phyloP scores from a whole-genome alignment of 495 filamentous ascomycete species.

The Immersiella caudata region DNA sequence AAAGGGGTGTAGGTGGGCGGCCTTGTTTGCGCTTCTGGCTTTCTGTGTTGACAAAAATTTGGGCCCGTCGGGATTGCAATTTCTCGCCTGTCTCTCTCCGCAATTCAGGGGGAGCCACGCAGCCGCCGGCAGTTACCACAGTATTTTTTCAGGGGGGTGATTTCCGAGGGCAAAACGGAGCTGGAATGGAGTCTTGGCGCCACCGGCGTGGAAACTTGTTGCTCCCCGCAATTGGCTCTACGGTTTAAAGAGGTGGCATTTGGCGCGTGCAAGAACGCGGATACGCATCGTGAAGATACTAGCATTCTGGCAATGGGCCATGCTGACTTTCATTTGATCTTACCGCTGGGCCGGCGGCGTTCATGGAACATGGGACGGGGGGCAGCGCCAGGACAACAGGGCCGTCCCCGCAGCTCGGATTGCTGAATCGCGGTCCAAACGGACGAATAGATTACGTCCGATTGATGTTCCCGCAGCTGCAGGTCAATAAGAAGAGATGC shows the following conservation, averaged over 20 bases:
- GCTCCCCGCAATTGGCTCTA: constrained; percentile 5
- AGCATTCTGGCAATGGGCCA: neutral
- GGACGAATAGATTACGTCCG: neutral
- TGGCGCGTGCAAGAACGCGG: neutral
- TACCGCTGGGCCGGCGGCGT: neutral
- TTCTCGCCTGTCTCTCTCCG: constrained; percentile 12
- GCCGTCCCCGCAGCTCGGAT: neutral
- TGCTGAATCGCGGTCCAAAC: neutral
- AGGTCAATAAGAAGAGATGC: neutral
- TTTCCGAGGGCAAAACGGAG: neutral
- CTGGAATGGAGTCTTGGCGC: constrained; percentile 1
- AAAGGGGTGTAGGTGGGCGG: neutral
- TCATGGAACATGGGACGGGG: neutral
- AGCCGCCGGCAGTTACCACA: constrained; percentile 3
- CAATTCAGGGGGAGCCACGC: constrained; percentile 9
- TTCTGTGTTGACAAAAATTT: constrained; percentile 21
- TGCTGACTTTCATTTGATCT: neutral
- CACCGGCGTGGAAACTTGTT: constrained; percentile 2
- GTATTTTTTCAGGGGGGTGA: neutral
- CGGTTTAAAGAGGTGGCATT: neutral
- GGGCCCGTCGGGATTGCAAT: constrained; percentile 9
- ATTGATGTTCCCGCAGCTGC: neutral
- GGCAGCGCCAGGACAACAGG: neutral
- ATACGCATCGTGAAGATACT: neutral
- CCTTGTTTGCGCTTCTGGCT: neutral